Conservation (phyloP, 805 yeast species). For the Yamadazyma laniorum region DNA sequence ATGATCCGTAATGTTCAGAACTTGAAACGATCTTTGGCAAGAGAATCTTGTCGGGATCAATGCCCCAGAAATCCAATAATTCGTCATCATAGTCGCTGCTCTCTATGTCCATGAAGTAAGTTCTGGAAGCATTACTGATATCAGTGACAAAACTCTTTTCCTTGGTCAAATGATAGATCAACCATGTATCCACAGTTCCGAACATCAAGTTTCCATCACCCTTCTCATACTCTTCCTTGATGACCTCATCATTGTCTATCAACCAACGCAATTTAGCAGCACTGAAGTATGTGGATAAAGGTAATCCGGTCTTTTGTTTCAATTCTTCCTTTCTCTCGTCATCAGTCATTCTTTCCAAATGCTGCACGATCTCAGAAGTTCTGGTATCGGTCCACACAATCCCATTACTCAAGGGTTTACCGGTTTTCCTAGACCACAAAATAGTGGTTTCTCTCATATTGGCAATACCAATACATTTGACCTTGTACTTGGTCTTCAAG, state of each 20-base stretch:
- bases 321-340: conserved; percentile 56
- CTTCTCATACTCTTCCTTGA: conserved; percentile 63
- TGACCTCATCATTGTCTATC: conserved; percentile 70
- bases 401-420: conserved; percentile 80
- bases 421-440: conserved; percentile 83
- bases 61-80: conserved; percentile 74
- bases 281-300: conserved; percentile 87
- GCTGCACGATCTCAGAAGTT: conserved; percentile 68
- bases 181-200: conserved; percentile 95
- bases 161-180: conserved; percentile 76
- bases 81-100: conserved; percentile 73
- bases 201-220: conserved; percentile 77
- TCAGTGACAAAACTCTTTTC: conserved; percentile 75
- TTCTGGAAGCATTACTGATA: conserved; percentile 88
- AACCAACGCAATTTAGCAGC: conserved; percentile 90
- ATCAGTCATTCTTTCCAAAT: conserved; percentile 53
- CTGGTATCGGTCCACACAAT: conserved; percentile 97
- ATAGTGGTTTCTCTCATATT: conserved; percentile 95
- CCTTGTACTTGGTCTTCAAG: conserved; percentile 53
- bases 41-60: conserved; percentile 61
- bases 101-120: conserved; percentile 82
- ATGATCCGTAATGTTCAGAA: conserved; percentile 74
- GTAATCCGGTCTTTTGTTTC: conserved; percentile 73
- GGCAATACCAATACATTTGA: conserved; percentile 81
- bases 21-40: conserved; percentile 79